These are phyloP conservation scores for Trichoderma semiorbis DNA, from an alignment of 2,329 filamentous ascomycete genomes.

Conservation along the genomic window DNA sequence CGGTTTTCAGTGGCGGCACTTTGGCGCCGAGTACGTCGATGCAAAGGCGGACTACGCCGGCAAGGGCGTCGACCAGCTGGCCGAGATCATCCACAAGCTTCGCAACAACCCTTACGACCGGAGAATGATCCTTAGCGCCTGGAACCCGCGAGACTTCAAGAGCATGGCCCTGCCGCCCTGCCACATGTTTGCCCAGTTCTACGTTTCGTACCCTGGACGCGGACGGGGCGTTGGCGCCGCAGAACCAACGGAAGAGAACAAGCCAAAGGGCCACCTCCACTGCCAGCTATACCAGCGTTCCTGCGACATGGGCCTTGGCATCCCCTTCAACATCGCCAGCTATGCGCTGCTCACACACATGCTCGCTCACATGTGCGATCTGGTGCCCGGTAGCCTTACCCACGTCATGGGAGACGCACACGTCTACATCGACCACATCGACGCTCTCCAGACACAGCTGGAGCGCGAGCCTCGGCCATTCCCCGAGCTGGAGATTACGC, in stretches of 20 bases:
- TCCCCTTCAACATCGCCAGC: slow-evolving; percentile 95
- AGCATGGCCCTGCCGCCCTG: slow-evolving; percentile 93
- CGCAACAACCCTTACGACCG: slow-evolving; percentile 81
- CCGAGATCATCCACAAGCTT: slow-evolving; percentile 84
- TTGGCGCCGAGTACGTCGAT: slow-evolving; percentile 85
- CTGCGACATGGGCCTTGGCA: slow-evolving; percentile 95
- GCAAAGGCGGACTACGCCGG: slow-evolving; percentile 77
- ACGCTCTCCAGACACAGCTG: slow-evolving; percentile 78
- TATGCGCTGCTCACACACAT: slow-evolving; percentile 95
- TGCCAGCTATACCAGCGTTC: slow-evolving; percentile 90
- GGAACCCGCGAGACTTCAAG: slow-evolving; percentile 83
- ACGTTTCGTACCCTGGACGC: slow-evolving; percentile 67
- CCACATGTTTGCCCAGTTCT: slow-evolving; percentile 98
- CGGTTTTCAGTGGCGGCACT: slow-evolving; percentile 98
- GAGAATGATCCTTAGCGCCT: slow-evolving; percentile 84
- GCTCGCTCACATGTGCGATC: slow-evolving; percentile 80
- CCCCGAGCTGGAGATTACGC: slow-evolving; percentile 70
- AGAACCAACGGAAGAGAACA: slow-evolving; percentile 26
- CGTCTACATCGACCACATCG: slow-evolving; percentile 88
- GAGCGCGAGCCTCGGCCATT: slow-evolving; percentile 77
- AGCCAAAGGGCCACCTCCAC: slow-evolving; percentile 67
- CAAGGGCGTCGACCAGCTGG: slow-evolving; percentile 88
- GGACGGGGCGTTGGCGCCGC: slow-evolving; percentile 9
- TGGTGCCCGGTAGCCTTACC: slow-evolving; percentile 82
- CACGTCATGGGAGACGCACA: slow-evolving; percentile 99